A percentile compares a stretch with the other conserved stretches of the same genome.
These are phyloP conservation scores for Tolypocladium paradoxum DNA, from an alignment of 2,329 filamentous ascomycete species.

Conservation along the genomic window DNA sequence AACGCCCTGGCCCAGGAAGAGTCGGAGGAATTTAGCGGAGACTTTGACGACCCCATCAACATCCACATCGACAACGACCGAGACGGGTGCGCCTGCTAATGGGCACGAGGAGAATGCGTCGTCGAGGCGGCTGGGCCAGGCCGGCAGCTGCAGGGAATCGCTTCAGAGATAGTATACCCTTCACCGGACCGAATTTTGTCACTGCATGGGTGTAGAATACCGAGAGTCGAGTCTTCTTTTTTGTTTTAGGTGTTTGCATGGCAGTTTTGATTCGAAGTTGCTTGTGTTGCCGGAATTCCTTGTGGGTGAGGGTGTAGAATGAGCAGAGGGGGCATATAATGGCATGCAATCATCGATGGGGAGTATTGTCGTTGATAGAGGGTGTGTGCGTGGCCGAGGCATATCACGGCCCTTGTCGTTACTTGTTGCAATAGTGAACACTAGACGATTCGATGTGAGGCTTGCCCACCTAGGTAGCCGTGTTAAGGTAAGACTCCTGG, in stretches of 20 bases:
- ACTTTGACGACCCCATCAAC: conserved; percentile 96
- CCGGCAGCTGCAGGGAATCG: background rate
- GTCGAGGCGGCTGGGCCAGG: background rate
- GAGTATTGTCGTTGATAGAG: background rate
- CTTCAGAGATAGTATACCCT: background rate
- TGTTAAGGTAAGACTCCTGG: background rate
- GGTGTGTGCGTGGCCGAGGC: background rate
- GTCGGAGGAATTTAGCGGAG: conserved; percentile 92
- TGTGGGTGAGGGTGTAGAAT: background rate
- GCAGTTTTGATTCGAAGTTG: background rate
- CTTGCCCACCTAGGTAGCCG: no score
- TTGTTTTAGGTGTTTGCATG: conserved; percentile 6
- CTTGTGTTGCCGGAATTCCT: background rate
- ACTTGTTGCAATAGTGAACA: background rate
- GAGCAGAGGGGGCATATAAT: background rate
- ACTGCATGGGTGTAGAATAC: conserved; percentile 7
- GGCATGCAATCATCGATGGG: background rate
- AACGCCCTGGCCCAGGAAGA: conserved; percentile 95
- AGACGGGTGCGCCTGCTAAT: conserved; percentile 85
- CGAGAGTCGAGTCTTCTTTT: conserved; percentile 5
- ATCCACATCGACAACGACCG: conserved; percentile 92
- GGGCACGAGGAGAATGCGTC: background rate
- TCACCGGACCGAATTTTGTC: conserved; percentile 1
- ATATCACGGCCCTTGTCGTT: background rate
- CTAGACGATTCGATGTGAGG: background rate